A percentile compares a stretch with the other conserved stretches of the same genome.
Conservation (phyloP, 2,329 filamentous ascomycete species). For the Cryoendolithus antarcticus region DNA sequence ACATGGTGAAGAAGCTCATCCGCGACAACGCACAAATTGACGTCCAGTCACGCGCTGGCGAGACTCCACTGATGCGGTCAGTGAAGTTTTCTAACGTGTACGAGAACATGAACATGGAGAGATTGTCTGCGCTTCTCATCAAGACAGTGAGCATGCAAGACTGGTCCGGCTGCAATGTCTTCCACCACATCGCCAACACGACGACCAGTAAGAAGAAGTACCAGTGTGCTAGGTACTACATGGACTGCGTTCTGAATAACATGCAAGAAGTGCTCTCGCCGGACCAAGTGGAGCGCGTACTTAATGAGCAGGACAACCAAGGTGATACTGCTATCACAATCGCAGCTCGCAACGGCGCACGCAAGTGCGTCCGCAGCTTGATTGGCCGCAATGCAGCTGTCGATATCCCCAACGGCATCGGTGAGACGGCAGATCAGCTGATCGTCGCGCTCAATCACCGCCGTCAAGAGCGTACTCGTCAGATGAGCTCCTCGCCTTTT, state of each 20-base stretch:
- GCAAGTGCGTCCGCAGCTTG: conserved; percentile 56
- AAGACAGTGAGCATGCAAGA: conserved; percentile 72
- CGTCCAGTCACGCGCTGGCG: conserved; percentile 49
- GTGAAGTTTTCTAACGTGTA: conserved; percentile 96
- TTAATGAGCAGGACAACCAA: conserved; percentile 72
- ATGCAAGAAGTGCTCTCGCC: conserved; percentile 67
- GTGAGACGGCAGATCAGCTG: conserved; percentile 72
- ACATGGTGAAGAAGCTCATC: conserved; percentile 79
- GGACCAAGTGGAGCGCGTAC: conserved; percentile 61
- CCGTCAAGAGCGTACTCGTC: conserved; percentile 49
- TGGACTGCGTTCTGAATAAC: conserved; percentile 80
- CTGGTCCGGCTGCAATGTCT: conserved; percentile 70
- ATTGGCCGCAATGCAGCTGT: conserved; percentile 69
- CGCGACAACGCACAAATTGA: conserved; percentile 64
- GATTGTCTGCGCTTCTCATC: conserved; percentile 70
- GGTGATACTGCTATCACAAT: conserved; percentile 87
- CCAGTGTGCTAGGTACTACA: conserved; percentile 81
- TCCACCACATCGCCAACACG: conserved; percentile 86
- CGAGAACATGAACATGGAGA: conserved; percentile 82
- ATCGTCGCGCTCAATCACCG: conserved; percentile 60
- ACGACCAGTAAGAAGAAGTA: conserved; percentile 78
- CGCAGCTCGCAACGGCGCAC: conserved; percentile 74
- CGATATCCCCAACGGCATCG: conserved; percentile 69
- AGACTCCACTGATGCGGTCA: conserved; percentile 88
- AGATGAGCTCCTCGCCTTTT: conserved; percentile 60